A percentile compares a stretch with the other conserved stretches of the same genome.
These are phyloP conservation scores for Oryza officinalis DNA, from an alignment of 176 grass and related monocot species.

Conservation along the genomic window DNA sequence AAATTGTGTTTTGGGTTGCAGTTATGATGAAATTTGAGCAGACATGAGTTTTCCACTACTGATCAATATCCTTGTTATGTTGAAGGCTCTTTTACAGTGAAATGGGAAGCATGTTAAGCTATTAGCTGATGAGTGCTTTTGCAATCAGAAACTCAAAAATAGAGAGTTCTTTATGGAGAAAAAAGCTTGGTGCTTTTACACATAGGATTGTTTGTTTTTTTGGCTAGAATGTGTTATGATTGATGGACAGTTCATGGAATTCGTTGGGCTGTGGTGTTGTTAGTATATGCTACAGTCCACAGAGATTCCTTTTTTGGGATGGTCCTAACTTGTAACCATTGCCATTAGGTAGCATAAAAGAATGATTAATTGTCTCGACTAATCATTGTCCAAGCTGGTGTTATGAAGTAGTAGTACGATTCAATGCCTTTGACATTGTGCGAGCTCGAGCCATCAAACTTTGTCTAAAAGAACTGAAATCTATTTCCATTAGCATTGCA, in stretches of 20 bases:
- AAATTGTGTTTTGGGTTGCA: not conserved
- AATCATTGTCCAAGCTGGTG: conserved; percentile 23
- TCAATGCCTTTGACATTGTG: not conserved
- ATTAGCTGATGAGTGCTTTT: not conserved
- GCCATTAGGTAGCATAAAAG: conserved; percentile 29
- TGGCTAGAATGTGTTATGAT: not conserved
- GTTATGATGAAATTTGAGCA: not conserved
- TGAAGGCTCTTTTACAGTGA: not conserved
- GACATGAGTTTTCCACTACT: not conserved
- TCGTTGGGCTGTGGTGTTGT: not conserved
- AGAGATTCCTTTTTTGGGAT: conserved; percentile 3
- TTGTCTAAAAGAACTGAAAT: not conserved
- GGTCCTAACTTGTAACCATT: not conserved
- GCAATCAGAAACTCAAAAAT: not conserved
- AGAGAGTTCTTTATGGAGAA: not conserved
- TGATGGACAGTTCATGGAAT: not conserved
- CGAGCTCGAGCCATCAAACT: not conserved
- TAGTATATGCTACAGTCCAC: not conserved
- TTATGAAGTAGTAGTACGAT: not conserved
- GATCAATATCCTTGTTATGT: not conserved
- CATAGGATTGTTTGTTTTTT: not conserved
- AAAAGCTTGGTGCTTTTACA: not conserved
- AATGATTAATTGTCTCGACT: conserved; percentile 20
- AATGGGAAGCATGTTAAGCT: not conserved
- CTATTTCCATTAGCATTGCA: not conserved